A percentile compares a stretch with the other conserved stretches of the same genome.
Evolutionary conservation across 352 stramenopile genomes (phyloP).

Genomic region (Pythium guiyangense): DNA sequence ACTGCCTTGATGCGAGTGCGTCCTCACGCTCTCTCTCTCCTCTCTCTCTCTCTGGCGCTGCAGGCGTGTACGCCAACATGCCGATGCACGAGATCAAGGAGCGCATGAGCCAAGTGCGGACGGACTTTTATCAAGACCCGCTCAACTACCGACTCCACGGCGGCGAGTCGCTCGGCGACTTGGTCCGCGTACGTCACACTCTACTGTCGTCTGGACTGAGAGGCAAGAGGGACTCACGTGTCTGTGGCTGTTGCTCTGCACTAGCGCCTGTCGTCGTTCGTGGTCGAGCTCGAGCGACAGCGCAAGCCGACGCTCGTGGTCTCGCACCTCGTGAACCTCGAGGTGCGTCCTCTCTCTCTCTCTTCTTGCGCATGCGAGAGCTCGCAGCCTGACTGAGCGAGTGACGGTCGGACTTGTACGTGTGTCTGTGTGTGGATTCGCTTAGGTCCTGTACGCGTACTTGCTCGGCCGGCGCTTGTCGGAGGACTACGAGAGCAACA

Average conservation of each 20-base stretch:
- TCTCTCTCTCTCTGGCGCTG: neutral
- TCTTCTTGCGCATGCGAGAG: neutral
- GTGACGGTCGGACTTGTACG: neutral
- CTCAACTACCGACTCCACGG: slow-evolving; percentile 46
- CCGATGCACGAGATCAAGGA: slow-evolving; percentile 30
- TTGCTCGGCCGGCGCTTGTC: slow-evolving; percentile 25
- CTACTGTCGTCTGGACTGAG: neutral
- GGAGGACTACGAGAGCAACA: slow-evolving; percentile 27
- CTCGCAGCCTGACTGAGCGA: neutral
- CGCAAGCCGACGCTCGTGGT: slow-evolving; percentile 37
- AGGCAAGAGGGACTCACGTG: neutral
- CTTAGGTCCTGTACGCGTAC: slow-evolving; percentile 35
- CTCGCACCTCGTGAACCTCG: slow-evolving; percentile 36
- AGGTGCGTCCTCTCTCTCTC: slow-evolving; percentile 16
- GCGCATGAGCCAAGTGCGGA: slow-evolving; percentile 26
- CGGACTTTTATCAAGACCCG: slow-evolving; percentile 37
- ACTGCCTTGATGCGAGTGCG: too few relatives aligned
- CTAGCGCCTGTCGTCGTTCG: slow-evolving; percentile 39
- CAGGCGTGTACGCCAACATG: slow-evolving; percentile 40
- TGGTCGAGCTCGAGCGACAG: slow-evolving; percentile 40
- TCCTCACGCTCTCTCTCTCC: too few relatives aligned
- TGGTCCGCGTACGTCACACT: slow-evolving; percentile 28
- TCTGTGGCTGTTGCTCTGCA: slow-evolving; percentile 1
- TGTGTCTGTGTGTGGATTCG: neutral
- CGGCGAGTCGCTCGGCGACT: slow-evolving; percentile 39